Conservation (phyloP, 371 early-diverging fungal genomes). For the Apophysomyces sp. region DNA sequence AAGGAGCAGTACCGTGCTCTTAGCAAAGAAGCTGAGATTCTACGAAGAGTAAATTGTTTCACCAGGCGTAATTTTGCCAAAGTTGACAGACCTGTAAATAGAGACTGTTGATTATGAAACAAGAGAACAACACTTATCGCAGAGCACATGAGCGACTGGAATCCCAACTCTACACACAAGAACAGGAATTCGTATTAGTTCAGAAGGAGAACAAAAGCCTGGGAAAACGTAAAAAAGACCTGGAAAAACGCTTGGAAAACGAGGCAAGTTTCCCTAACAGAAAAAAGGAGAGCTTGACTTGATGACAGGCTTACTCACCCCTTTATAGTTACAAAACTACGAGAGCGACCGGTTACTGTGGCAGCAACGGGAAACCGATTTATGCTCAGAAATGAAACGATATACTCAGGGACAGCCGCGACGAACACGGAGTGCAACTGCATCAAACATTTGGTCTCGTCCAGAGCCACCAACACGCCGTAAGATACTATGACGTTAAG, state of each 20-base stretch:
- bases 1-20: conserved; percentile 21
- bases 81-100: neutral
- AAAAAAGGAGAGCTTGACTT: neutral
- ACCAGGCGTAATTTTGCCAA: too few relatives aligned
- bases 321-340: conserved; percentile 22
- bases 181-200: conserved; percentile 16
- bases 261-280: conserved; percentile 17
- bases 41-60: conserved; percentile 27
- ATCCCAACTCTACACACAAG: conserved; percentile 24
- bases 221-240: conserved; percentile 16
- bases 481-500: neutral
- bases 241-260: conserved; percentile 24
- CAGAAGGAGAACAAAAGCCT: conserved; percentile 20
- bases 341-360: conserved; percentile 29
- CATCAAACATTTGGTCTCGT: neutral
- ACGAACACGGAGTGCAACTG: conserved; percentile 25
- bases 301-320: neutral
- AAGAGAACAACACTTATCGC: conserved; percentile 23
- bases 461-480: conserved; percentile 4
- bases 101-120: conserved; percentile 17
- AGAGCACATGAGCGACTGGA: conserved; percentile 26
- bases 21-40: conserved; percentile 14
- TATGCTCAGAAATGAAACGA: conserved; percentile 16
- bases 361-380: conserved; percentile 32
- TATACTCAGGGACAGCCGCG: conserved; percentile 12